Evolutionary conservation across 2,329 filamentous ascomycete species (phyloP).

Genomic region (Fusarium decemcellulare): DNA sequence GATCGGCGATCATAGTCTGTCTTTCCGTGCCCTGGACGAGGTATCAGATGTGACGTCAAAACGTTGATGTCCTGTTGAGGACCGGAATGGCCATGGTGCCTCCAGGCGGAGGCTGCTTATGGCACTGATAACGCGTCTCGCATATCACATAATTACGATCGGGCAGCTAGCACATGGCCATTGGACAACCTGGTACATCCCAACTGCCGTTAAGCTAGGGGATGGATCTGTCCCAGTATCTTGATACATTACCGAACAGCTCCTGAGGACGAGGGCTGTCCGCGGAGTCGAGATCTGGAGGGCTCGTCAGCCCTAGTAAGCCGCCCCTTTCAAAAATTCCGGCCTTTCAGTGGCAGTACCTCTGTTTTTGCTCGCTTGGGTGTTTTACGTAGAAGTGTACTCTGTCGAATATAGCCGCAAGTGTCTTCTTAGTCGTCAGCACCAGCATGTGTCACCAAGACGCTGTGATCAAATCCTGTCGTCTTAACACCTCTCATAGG

Average conservation of each 20-base stretch:
- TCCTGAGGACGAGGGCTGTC: not conserved
- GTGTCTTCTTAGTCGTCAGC: no score
- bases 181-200: not conserved
- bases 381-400: no score
- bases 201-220: conserved; percentile 1
- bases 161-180: not conserved
- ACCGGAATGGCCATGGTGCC: conserved; percentile 34
- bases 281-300: not conserved
- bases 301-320: not conserved
- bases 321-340: no score
- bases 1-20: conserved; percentile 27
- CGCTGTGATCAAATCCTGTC: no score
- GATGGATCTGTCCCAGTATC: conserved; percentile 20
- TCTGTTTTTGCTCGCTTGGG: no score
- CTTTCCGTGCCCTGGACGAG: conserved; percentile 1
- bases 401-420: no score
- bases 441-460: no score
- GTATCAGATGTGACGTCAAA: conserved; percentile 29
- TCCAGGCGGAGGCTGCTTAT: conserved; percentile 5
- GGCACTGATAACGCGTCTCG: conserved; percentile 11
- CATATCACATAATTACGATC: conserved; percentile 22
- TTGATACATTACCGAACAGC: conserved; percentile 12
- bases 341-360: no score
- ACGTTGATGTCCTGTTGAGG: conserved; percentile 5
- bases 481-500: no score